A percentile compares a stretch with the other conserved stretches of the same genome.
These are phyloP conservation scores for Teratosphaeria viscida DNA, from an alignment of 2,329 filamentous ascomycete genomes.

Conservation along the genomic window DNA sequence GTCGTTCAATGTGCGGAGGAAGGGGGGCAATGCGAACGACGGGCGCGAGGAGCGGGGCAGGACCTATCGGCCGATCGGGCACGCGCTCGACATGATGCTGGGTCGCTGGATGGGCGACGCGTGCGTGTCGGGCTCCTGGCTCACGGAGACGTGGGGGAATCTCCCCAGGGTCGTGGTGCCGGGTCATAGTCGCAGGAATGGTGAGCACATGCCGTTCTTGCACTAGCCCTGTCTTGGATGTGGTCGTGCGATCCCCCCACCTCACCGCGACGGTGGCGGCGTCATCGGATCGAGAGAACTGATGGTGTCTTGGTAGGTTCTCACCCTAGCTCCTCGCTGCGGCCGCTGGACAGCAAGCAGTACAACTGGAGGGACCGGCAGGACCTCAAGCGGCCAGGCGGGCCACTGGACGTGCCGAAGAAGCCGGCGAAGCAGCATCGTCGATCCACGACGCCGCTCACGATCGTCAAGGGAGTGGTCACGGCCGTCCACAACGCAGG, in stretches of 20 bases:
- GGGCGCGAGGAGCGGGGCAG: background rate
- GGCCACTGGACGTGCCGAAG: background rate
- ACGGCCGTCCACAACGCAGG: background rate
- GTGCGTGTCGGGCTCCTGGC: background rate
- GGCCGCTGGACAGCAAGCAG: background rate
- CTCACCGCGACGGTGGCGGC: too few relatives aligned
- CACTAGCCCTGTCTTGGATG: background rate
- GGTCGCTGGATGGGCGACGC: background rate
- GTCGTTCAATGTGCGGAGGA: background rate
- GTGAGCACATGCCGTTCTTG: background rate
- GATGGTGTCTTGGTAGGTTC: background rate
- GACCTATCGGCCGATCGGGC: background rate
- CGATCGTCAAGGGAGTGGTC: background rate
- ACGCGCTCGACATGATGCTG: background rate
- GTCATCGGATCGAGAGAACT: too few relatives aligned
- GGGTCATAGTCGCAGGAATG: background rate
- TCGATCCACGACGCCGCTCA: background rate
- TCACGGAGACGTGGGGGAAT: background rate
- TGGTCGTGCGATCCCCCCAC: background rate
- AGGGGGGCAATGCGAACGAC: background rate
- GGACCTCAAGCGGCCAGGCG: background rate
- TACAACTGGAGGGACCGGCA: background rate
- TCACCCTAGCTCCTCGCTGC: background rate
- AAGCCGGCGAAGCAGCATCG: background rate
- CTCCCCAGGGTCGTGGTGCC: background rate